These are phyloP conservation scores for Eucalyptus urophylla DNA, from an alignment of 345 rosid genomes.

Conservation along the genomic window DNA sequence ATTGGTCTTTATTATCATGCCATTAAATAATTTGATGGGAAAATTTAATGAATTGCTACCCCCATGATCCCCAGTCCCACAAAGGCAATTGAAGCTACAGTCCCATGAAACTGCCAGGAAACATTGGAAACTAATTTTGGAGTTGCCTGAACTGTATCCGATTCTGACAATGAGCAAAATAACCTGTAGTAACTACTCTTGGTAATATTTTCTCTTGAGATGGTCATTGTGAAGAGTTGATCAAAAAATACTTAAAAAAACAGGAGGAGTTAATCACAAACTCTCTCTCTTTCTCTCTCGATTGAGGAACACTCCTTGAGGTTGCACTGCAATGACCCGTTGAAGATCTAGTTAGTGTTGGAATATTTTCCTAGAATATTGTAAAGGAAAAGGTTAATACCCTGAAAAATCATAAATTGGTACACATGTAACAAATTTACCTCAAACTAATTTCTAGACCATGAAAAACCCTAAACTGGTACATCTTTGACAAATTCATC, in stretches of 20 bases:
- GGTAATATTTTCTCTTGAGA: neutral
- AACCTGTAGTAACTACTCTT: neutral
- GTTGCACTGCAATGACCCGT: neutral
- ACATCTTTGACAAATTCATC: too few species aligned
- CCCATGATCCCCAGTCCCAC: rapidly evolving
- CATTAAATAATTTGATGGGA: neutral
- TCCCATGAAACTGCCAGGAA: neutral
- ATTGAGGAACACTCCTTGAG: neutral
- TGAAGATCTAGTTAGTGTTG: neutral
- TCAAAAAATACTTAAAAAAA: neutral
- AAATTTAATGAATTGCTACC: neutral
- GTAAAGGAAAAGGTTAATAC: neutral
- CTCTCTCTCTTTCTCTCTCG: neutral
- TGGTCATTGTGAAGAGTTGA: neutral
- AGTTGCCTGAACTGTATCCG: neutral
- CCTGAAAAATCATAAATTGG: too few species aligned
- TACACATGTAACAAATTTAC: too few species aligned
- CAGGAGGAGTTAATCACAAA: neutral
- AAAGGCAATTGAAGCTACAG: neutral
- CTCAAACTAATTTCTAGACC: too few species aligned
- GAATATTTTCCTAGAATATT: neutral
- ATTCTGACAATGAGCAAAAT: neutral
- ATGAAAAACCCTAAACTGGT: too few species aligned
- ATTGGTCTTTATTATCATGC: neutral
- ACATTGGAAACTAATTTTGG: neutral